Percentiles rank a stretch among this genome's conserved stretches.
Conservation (phyloP, 768 basidiomycete species). For the Coprinopsis marcescibilis region DNA sequence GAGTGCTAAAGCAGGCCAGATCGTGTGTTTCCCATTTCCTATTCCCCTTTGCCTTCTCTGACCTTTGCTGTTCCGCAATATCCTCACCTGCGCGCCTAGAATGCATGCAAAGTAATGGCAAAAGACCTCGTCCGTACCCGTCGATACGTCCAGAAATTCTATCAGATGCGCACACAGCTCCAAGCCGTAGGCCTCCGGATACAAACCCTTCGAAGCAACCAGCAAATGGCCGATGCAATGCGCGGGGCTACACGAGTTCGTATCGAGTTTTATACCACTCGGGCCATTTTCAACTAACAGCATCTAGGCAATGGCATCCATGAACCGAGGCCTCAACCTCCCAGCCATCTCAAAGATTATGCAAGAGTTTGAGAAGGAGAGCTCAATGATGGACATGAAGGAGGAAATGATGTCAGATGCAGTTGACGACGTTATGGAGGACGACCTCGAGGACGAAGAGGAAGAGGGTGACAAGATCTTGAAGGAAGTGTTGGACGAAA, state of each 20-base stretch:
- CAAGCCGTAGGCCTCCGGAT: constrained; percentile 94
- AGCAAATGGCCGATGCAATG: constrained; percentile 99
- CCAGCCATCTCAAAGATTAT: constrained; percentile 94
- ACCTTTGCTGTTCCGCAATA: neutral
- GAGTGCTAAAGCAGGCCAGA: constrained; percentile 91
- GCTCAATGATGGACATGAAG: constrained; percentile 99
- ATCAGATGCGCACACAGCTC: constrained; percentile 97
- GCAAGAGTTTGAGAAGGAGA: constrained; percentile 97
- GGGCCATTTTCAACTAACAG: constrained; percentile 3
- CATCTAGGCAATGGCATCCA: constrained; percentile 89
- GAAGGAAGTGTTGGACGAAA: constrained; percentile 94
- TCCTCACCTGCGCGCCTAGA: constrained; percentile 42
- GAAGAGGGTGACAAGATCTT: constrained; percentile 94
- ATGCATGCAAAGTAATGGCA: constrained; percentile 98
- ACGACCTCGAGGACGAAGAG: constrained; percentile 88
- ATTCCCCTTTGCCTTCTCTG: constrained; percentile 1
- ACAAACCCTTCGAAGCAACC: constrained; percentile 93
- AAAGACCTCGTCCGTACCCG: constrained; percentile 97
- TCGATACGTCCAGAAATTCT: constrained; percentile 95
- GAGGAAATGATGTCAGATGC: constrained; percentile 99
- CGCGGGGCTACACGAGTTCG: constrained; percentile 91
- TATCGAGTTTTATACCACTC: constrained; percentile 13
- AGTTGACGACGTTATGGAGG: constrained; percentile 96
- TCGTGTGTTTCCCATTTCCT: constrained; percentile 46
- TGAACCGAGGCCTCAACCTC: constrained; percentile 95